A percentile compares a stretch with the other conserved stretches of the same genome.
Evolutionary conservation across 2,329 filamentous ascomycete species (phyloP).

Genomic region (Cucurbitaria berberidis): DNA sequence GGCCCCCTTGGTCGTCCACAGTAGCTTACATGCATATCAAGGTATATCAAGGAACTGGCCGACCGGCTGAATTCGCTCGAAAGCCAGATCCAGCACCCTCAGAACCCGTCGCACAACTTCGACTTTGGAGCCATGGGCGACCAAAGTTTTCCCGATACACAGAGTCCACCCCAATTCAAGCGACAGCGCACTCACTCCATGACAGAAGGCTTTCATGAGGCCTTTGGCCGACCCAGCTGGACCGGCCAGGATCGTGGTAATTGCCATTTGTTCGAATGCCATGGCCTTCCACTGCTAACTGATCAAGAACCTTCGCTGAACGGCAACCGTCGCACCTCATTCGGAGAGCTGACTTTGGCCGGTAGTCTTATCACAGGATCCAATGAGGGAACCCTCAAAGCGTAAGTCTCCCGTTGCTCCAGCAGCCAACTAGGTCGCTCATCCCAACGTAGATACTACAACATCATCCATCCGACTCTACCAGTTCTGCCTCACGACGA

Average conservation of each 20-base stretch:
- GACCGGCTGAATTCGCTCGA: constrained; percentile 49
- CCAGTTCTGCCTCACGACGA: constrained; percentile 44
- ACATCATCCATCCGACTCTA: constrained; percentile 43
- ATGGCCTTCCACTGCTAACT: constrained; percentile 31
- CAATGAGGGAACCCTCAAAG: constrained; percentile 44
- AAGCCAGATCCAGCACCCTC: constrained; percentile 45
- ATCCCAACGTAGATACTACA: constrained; percentile 40
- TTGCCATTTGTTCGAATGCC: constrained; percentile 24
- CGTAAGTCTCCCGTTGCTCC: constrained; percentile 25
- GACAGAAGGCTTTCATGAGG: constrained; percentile 45
- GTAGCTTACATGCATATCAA: constrained; percentile 24
- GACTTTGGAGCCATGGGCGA: constrained; percentile 40
- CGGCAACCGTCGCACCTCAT: constrained; percentile 43
- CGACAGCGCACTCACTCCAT: constrained; percentile 49
- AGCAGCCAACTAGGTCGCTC: constrained; percentile 13
- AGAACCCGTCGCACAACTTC: constrained; percentile 31
- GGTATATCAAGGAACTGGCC: constrained; percentile 51
- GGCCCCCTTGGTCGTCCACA: neutral
- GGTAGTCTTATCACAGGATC: constrained; percentile 44
- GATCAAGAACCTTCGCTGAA: constrained; percentile 40
- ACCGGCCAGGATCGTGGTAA: constrained; percentile 45
- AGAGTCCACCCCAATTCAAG: constrained; percentile 39
- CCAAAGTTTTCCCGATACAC: constrained; percentile 37
- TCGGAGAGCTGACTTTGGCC: constrained; percentile 43
- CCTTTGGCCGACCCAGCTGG: constrained; percentile 42